Conservation (phyloP, 2,329 filamentous ascomycete genomes). For the Sarocladium brachiariae region DNA sequence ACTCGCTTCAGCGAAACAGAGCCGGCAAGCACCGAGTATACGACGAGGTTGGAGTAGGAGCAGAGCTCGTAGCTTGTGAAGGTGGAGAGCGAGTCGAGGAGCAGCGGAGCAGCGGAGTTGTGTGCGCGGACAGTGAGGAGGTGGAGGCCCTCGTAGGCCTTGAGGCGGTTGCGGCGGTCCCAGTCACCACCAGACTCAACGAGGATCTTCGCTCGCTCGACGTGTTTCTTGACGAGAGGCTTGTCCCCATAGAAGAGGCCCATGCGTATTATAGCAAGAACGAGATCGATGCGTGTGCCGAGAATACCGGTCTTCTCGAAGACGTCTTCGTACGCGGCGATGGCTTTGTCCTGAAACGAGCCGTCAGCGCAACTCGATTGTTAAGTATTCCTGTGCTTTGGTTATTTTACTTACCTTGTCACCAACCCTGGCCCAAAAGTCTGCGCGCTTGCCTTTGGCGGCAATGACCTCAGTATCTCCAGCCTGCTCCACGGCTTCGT, state of each 20-base stretch:
- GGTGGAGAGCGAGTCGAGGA: conserved; percentile 94
- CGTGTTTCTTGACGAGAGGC: conserved; percentile 83
- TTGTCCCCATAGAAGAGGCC: conserved; percentile 96
- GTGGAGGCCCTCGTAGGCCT: conserved; percentile 95
- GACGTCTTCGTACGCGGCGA: conserved; percentile 84
- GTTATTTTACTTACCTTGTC: conserved; percentile 66
- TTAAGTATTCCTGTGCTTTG: too few relatives aligned
- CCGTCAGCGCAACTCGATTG: conserved; percentile 14
- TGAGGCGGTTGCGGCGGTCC: conserved; percentile 95
- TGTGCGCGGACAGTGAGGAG: conserved; percentile 89
- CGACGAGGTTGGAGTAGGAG: conserved; percentile 88
- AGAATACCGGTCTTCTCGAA: conserved; percentile 97
- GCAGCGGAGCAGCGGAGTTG: conserved; percentile 79
- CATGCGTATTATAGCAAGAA: conserved; percentile 92
- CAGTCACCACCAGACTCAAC: conserved; percentile 96
- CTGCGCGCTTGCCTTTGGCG: conserved; percentile 87
- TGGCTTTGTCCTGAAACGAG: conserved; percentile 72
- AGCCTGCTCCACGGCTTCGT: conserved; percentile 91
- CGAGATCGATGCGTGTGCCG: conserved; percentile 93
- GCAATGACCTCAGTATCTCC: conserved; percentile 93
- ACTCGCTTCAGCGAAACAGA: conserved; percentile 92
- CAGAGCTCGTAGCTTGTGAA: conserved; percentile 99
- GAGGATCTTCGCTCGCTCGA: conserved; percentile 81
- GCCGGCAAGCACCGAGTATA: conserved; percentile 92
- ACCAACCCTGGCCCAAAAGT: conserved; percentile 91